These are phyloP conservation scores for Mycena haematopus DNA, from an alignment of 768 basidiomycete genomes.

Conservation along the genomic window DNA sequence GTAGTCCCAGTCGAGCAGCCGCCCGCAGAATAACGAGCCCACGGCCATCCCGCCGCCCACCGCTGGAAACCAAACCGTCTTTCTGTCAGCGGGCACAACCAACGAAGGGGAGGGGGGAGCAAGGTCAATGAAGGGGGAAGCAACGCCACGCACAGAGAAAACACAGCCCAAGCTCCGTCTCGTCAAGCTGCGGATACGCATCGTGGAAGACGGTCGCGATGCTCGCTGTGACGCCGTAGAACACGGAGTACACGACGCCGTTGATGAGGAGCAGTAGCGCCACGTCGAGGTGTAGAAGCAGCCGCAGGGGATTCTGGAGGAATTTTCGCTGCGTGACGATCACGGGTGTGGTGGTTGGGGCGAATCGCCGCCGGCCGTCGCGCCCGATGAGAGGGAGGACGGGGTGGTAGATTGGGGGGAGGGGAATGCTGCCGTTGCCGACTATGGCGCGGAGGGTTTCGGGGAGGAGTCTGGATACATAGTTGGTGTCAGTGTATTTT, in stretches of 20 bases:
- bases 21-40: constrained; percentile 13
- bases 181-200: constrained; percentile 65
- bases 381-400: constrained; percentile 56
- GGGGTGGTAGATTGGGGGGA: constrained; percentile 55
- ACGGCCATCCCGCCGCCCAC: constrained; percentile 17
- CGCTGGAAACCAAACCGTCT: not conserved
- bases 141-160: constrained; percentile 51
- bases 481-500: too few species aligned
- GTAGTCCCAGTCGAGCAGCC: constrained; percentile 28
- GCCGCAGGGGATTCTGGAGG: constrained; percentile 57
- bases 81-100: too few species aligned
- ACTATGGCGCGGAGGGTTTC: constrained; percentile 62
- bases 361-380: constrained; percentile 33
- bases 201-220: constrained; percentile 65
- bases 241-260: constrained; percentile 58
- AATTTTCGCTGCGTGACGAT: constrained; percentile 32
- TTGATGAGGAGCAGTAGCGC: constrained; percentile 56
- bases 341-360: constrained; percentile 36
- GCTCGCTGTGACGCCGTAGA: constrained; percentile 65
- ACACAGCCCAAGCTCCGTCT: constrained; percentile 76
- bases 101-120: too few species aligned
- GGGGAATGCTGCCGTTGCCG: constrained; percentile 57
- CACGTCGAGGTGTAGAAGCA: constrained; percentile 64
- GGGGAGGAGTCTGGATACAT: constrained; percentile 54
- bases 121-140: too few species aligned